Conservation (phyloP, 495 filamentous ascomycete genomes). For the Evansstolkia leycettana region DNA sequence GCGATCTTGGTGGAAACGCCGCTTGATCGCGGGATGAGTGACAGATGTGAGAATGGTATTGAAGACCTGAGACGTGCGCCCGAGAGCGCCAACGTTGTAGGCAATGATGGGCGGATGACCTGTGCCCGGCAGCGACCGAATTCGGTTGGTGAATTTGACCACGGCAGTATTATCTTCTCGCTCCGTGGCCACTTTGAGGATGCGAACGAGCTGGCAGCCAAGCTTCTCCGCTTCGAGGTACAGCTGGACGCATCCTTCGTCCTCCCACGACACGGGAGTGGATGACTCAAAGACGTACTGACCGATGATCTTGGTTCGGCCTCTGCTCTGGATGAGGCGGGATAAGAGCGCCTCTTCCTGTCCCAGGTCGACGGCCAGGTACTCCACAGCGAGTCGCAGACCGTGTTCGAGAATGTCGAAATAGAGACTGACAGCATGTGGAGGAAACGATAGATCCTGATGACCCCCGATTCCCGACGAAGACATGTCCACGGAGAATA, state of each 20-base stretch:
- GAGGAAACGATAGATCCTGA: constrained; percentile 15
- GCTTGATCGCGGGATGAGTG: constrained; percentile 50
- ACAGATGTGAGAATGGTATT: constrained; percentile 57
- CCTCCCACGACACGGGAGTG: constrained; percentile 46
- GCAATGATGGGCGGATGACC: constrained; percentile 47
- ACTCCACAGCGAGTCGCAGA: constrained; percentile 62
- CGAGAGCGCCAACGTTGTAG: constrained; percentile 59
- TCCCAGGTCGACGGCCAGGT: constrained; percentile 53
- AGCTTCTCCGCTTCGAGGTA: constrained; percentile 46
- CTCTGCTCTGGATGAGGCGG: constrained; percentile 39
- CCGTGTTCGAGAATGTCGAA: constrained; percentile 48
- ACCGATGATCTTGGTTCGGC: constrained; percentile 65
- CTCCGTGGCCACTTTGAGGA: constrained; percentile 48
- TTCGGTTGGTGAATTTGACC: constrained; percentile 38
- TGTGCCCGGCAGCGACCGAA: constrained; percentile 23
- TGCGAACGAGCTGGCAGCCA: constrained; percentile 58
- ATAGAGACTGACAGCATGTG: constrained; percentile 10
- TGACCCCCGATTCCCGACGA: constrained; percentile 19
- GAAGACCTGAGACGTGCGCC: constrained; percentile 54
- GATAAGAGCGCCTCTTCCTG: constrained; percentile 30
- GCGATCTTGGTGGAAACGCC: constrained; percentile 12
- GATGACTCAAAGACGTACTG: constrained; percentile 43
- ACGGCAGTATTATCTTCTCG: constrained; percentile 48
- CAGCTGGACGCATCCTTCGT: constrained; percentile 40
- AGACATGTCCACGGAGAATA: constrained; percentile 51